Conservation (phyloP, 1,139 yeast species). For the Zygoascus sp. region DNA sequence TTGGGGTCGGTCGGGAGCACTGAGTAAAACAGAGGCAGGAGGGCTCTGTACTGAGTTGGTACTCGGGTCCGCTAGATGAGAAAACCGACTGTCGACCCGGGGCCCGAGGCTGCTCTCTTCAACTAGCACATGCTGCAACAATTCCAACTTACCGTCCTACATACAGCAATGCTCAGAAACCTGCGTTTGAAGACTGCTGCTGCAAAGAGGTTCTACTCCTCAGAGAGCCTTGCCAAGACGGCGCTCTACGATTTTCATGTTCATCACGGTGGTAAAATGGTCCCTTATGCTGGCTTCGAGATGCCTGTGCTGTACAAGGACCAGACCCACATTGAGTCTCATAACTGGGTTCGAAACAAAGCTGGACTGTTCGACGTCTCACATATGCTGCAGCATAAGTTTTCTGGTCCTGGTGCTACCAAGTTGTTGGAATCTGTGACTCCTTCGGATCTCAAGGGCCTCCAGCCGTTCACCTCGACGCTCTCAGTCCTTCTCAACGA, state of each 20-base stretch:
- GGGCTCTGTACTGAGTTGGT: too few relatives aligned
- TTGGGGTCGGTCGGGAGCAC: neutral
- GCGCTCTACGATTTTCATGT: conserved; percentile 80
- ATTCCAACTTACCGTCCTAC: neutral
- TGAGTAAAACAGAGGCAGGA: neutral
- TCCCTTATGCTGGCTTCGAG: conserved; percentile 88
- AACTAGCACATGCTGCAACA: neutral
- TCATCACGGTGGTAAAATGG: conserved; percentile 81
- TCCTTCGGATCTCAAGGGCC: conserved; percentile 67
- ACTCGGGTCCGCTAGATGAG: neutral
- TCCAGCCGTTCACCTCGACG: conserved; percentile 60
- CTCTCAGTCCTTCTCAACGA: conserved; percentile 73
- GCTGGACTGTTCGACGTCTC: conserved; percentile 95
- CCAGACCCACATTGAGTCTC: conserved; percentile 87
- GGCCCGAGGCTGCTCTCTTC: neutral
- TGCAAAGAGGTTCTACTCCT: conserved; percentile 18
- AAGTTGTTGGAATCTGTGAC: conserved; percentile 71
- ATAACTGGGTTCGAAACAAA: conserved; percentile 83
- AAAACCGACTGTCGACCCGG: neutral
- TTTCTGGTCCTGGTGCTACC: conserved; percentile 66
- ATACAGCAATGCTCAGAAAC: neutral
- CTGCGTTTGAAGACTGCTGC: neutral
- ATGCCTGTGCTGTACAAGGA: conserved; percentile 89
- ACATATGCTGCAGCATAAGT: conserved; percentile 89
- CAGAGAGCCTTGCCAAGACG: conserved; percentile 47